A percentile compares a stretch with the other conserved stretches of the same genome.
Conservation (phyloP, 164 flowering plant genomes). For the Chloranthus sessilifolius region DNA sequence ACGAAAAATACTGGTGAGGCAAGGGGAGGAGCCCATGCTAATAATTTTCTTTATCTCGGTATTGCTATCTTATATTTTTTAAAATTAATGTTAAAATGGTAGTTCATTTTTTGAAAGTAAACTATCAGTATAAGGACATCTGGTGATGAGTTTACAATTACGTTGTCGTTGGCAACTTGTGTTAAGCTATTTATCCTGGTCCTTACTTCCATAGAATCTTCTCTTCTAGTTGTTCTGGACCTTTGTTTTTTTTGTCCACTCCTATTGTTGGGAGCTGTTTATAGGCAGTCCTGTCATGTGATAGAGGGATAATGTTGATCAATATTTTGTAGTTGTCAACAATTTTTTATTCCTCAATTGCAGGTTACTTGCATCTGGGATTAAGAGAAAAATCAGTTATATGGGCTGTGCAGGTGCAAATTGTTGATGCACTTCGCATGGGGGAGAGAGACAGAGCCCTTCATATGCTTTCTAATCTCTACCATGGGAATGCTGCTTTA, state of each 20-base stretch:
- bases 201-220: too few species aligned
- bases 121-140: too few species aligned
- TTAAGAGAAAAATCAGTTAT: conserved; percentile 16
- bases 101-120: too few species aligned
- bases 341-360: conserved; percentile 12
- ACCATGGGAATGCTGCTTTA: conserved; percentile 15
- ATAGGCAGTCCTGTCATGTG: neutral
- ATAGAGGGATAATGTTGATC: neutral
- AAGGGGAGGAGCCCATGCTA: too few species aligned
- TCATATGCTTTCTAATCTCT: conserved; percentile 40
- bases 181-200: neutral
- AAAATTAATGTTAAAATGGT: too few species aligned
- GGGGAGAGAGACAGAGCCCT: conserved; percentile 63
- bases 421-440: conserved; percentile 59
- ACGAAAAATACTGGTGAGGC: too few species aligned
- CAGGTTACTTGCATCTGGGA: conserved; percentile 19
- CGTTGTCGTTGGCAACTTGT: too few species aligned
- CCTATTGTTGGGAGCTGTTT: neutral
- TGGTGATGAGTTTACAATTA: too few species aligned
- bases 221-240: too few species aligned
- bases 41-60: too few species aligned
- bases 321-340: neutral
- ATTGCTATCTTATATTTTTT: too few species aligned
- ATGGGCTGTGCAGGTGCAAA: conserved; percentile 34
- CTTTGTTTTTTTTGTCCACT: too few species aligned